Conservation (phyloP, 2,329 filamentous ascomycete genomes). For the Penicillium sp. region DNA sequence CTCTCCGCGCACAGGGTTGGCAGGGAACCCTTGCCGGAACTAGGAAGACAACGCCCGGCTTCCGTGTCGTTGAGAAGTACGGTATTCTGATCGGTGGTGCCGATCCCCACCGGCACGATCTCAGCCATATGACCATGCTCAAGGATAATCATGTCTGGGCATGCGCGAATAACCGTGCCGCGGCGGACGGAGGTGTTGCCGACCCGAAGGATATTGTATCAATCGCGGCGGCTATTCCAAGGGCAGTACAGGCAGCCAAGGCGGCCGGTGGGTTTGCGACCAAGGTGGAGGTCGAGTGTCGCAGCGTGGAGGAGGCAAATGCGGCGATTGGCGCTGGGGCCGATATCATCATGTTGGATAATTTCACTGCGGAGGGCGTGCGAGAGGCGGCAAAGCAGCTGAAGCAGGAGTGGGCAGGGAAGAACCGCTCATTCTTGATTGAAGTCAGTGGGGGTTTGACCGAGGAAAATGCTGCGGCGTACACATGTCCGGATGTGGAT, state of each 20-base stretch:
- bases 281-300: conserved; percentile 96
- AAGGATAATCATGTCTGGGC: conserved; percentile 99
- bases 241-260: conserved; percentile 81
- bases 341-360: conserved; percentile 96
- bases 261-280: conserved; percentile 82
- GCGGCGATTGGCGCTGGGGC: conserved; percentile 89
- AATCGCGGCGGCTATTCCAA: conserved; percentile 68
- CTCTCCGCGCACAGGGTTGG: conserved; percentile 67
- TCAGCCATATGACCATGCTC: conserved; percentile 95
- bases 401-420: conserved; percentile 75
- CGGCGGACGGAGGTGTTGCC: conserved; percentile 17
- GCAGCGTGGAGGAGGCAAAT: conserved; percentile 82
- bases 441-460: conserved; percentile 92
- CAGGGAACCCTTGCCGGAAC: conserved; percentile 86
- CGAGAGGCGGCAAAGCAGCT: conserved; percentile 71
- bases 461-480: conserved; percentile 76
- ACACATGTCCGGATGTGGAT: conserved; percentile 77
- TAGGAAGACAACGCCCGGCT: conserved; percentile 94
- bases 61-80: conserved; percentile 95
- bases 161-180: conserved; percentile 54
- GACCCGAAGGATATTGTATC: conserved; percentile 18
- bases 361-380: conserved; percentile 81
- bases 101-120: conserved; percentile 86
- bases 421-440: conserved; percentile 71
- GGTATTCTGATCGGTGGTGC: conserved; percentile 93